phyloP scores from a whole-genome alignment of 805 yeast species.

The Starmerella khaoyaiensis region DNA sequence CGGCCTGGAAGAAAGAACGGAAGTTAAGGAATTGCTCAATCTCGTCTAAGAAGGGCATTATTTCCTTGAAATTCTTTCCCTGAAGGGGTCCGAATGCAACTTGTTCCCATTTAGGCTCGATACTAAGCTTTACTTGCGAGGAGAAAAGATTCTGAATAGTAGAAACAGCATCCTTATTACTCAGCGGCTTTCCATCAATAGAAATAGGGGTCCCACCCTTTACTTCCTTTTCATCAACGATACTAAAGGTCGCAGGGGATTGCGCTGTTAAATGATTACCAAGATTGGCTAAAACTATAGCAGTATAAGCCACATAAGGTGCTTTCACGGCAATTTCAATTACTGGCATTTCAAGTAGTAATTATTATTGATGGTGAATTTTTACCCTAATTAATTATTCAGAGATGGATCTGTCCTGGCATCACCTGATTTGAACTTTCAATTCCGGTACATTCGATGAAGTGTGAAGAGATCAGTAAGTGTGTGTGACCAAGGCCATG shows the following conservation, averaged over 20 bases:
- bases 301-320: slow-evolving; percentile 64
- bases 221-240: slow-evolving; percentile 59
- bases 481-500: too few species aligned
- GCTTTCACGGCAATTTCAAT: slow-evolving; percentile 76
- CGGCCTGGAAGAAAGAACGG: slow-evolving; percentile 63
- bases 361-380: background rate
- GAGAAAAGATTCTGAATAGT: slow-evolving; percentile 30
- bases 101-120: slow-evolving; percentile 45
- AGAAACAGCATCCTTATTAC: slow-evolving; percentile 32
- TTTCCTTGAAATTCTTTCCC: slow-evolving; percentile 77
- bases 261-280: slow-evolving; percentile 39
- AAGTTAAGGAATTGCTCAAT: slow-evolving; percentile 74
- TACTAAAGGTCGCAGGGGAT: slow-evolving; percentile 43
- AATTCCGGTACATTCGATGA: too few species aligned
- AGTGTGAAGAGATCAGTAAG: too few species aligned
- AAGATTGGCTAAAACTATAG: slow-evolving; percentile 63
- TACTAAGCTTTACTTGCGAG: slow-evolving; percentile 31
- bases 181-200: slow-evolving; percentile 31
- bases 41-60: slow-evolving; percentile 62
- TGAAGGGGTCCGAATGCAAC: slow-evolving; percentile 56
- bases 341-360: slow-evolving; percentile 8
- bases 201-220: slow-evolving; percentile 31
- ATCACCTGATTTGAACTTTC: background rate
- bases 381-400: background rate
- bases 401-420: background rate